Percentiles rank a stretch among this genome's conserved stretches.
Evolutionary conservation across 2,329 filamentous ascomycete genomes (phyloP).

Genomic region (Sporothrix mexicana): DNA sequence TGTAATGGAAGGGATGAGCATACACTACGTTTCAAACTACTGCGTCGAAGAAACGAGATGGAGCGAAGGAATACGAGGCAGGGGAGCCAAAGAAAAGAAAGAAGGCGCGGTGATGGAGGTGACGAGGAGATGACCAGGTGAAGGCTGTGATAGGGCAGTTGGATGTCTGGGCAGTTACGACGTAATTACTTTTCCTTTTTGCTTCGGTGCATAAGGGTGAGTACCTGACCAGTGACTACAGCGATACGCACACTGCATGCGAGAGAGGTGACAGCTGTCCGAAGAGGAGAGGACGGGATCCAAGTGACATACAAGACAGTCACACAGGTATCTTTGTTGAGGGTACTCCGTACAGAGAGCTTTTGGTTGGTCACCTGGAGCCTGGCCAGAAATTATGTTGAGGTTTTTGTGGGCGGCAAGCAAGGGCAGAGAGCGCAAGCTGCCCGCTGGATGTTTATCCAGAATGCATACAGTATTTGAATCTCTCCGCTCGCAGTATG

Average conservation of each 20-base stretch:
- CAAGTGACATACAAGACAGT: not conserved
- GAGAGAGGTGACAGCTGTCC: not conserved
- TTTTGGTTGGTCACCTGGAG: no score
- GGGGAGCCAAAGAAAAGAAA: no score
- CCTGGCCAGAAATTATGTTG: no score
- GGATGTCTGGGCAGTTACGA: not conserved
- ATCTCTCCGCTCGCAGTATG: no score
- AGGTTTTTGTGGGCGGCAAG: no score
- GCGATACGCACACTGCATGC: not conserved
- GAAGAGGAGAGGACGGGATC: not conserved
- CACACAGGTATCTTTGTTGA: not conserved
- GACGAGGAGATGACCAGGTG: not conserved
- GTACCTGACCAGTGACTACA: not conserved
- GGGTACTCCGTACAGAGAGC: no score
- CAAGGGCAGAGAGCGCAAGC: no score
- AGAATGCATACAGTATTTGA: no score
- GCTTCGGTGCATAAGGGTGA: not conserved
- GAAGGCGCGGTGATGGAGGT: not conserved
- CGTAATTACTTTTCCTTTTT: not conserved
- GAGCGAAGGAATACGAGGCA: not conserved
- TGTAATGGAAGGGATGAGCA: not conserved
- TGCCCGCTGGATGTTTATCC: no score
- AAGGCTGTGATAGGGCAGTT: not conserved
- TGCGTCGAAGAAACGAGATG: no score
- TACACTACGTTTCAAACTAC: slow-evolving; percentile 11